phyloP scores from a whole-genome alignment of 2,329 filamentous ascomycete genomes.

The Leptographium wingfieldii region DNA sequence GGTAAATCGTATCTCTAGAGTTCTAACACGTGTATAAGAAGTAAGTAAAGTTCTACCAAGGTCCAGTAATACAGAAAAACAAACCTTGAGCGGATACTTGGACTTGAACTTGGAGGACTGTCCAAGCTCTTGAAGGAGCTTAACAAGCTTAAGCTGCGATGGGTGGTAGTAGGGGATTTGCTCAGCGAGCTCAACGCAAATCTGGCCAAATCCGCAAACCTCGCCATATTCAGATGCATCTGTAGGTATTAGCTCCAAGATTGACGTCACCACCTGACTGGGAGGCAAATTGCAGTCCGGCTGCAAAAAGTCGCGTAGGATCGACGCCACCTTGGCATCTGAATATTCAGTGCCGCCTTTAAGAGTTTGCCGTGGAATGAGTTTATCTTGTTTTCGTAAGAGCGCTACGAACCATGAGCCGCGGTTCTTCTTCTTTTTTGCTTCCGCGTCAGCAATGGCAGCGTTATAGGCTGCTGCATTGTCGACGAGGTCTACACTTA shows the following conservation, averaged over 20 bases:
- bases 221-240: not conserved
- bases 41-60: not conserved
- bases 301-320: not conserved
- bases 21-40: not conserved
- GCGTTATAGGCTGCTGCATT: not conserved
- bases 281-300: not conserved
- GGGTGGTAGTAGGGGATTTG: conserved; percentile 2
- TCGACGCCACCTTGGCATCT: not conserved
- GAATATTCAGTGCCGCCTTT: not conserved
- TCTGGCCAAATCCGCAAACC: not conserved
- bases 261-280: not conserved
- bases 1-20: not conserved
- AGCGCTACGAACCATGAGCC: not conserved
- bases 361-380: not conserved
- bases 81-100: not conserved
- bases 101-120: not conserved
- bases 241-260: not conserved
- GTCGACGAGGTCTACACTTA: not conserved
- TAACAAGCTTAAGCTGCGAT: not conserved
- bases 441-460: not conserved
- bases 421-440: not conserved
- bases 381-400: not conserved
- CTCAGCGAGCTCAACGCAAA: conserved; percentile 1
- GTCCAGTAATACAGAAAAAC: not conserved
- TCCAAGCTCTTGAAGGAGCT: not conserved